Conservation (phyloP, 2,329 filamentous ascomycete genomes). For the Didymella pomorum region DNA sequence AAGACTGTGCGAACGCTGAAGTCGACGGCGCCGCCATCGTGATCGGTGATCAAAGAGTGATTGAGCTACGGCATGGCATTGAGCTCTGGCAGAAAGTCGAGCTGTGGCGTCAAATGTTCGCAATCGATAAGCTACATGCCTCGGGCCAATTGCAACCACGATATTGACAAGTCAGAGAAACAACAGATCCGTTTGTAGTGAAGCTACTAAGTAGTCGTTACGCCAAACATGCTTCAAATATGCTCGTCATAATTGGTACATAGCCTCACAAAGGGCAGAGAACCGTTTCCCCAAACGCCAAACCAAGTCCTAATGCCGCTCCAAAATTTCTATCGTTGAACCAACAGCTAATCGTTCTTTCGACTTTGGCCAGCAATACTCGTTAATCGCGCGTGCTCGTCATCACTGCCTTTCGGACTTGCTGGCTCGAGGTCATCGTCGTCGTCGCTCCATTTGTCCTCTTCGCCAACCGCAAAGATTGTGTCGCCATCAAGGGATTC, state of each 20-base stretch:
- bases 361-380: slow-evolving; percentile 36
- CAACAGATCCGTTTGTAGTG: neutral
- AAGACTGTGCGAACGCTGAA: slow-evolving; percentile 9
- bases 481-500: slow-evolving; percentile 86
- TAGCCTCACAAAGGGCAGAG: slow-evolving; percentile 2
- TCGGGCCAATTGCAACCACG: slow-evolving; percentile 4
- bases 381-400: slow-evolving; percentile 46
- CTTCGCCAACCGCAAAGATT: slow-evolving; percentile 90
- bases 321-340: slow-evolving; percentile 16
- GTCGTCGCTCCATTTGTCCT: slow-evolving; percentile 84
- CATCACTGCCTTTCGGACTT: slow-evolving; percentile 48
- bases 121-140: slow-evolving; percentile 18
- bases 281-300: neutral
- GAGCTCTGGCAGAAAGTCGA: slow-evolving; percentile 25
- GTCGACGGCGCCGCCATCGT: slow-evolving; percentile 1
- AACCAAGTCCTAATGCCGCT: slow-evolving; percentile 1
- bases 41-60: neutral
- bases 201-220: neutral
- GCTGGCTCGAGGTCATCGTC: slow-evolving; percentile 68
- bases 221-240: slow-evolving; percentile 14
- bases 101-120: slow-evolving; percentile 25
- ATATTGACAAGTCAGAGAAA: neutral
- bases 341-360: slow-evolving; percentile 41
- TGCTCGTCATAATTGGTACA: slow-evolving; percentile 14
- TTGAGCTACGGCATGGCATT: slow-evolving; percentile 1